Percentiles rank a stretch among this genome's conserved stretches.
Evolutionary conservation across 768 basidiomycete genomes (phyloP).

Genomic region (Calocera cornea): DNA sequence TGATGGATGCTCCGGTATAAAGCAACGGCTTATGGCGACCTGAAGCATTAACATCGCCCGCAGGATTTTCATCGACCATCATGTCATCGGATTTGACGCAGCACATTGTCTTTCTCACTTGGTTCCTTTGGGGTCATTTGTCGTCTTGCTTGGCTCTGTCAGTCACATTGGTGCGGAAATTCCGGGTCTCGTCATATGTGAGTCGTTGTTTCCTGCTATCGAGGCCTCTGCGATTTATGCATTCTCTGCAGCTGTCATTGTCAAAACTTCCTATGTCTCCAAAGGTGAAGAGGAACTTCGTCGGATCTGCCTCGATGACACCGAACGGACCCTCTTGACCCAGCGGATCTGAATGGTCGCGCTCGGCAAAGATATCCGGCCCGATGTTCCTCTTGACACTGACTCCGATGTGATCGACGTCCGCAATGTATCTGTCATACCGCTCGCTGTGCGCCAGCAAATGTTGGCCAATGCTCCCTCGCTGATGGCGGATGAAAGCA

Average conservation of each 20-base stretch:
- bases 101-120: neutral
- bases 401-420: neutral
- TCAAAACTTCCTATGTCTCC: neutral
- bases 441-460: neutral
- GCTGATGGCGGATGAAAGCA: neutral
- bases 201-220: neutral
- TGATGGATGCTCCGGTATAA: too few relatives aligned
- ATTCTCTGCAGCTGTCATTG: neutral
- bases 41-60: too few relatives aligned
- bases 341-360: neutral
- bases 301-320: neutral
- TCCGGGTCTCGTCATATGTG: neutral
- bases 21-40: too few relatives aligned
- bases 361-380: neutral
- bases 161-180: neutral
- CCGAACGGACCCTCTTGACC: neutral
- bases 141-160: neutral
- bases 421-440: neutral
- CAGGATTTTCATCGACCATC: too few relatives aligned
- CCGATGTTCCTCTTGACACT: neutral
- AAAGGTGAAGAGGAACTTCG: neutral
- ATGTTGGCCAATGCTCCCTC: neutral
- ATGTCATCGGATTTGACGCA: too few relatives aligned
- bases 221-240: neutral
- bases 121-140: neutral